Evolutionary conservation across 2,329 filamentous ascomycete species (phyloP), one percentile per base, ranked within the genome.

Genomic region (Diaporthe sp.): DNA sequence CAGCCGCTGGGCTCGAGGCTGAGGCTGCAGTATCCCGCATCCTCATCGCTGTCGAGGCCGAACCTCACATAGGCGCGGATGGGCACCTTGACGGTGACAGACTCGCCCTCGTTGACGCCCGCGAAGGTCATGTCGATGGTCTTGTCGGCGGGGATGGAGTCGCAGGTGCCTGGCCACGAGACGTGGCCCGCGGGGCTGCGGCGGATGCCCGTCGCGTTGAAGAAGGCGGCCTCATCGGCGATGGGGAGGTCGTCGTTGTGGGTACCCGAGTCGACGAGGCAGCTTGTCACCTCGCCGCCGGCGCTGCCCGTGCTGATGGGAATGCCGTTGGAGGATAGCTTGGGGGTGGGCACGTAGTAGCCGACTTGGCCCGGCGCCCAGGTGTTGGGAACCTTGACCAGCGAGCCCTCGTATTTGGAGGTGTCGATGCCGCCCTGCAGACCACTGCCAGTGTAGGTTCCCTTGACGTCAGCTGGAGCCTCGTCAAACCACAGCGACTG

Each of bases 401-500:
- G 76, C 0, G 78, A 75, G 12, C 82, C 82, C 2, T 76, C 76
- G 76, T 79, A 83, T 75, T 84, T 84, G 45, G 79, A 80, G 3
- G 74, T 77, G 67, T 82, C 81, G 66, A 83, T 78, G n/a, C 79
- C 82, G 58, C 82, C 82, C 73, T 83, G 80, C 6, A 84, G 76
- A 3, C 78, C 78, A 28, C 79, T 80, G 61, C 82, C 82, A 0
- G 77, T 79, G 68, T 78, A 80, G 15, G 79, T 79, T 40, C 77
- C 79, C 19, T 75, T 61, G 22, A 76, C 60, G 42, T 77, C 77
- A 4, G 72, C 73, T 9, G 79, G 78, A 13, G 78, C 76, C 67
- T 79, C 76, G 71, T 83, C 81, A 75, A 83, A 82, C 82, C 82
- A 84, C 78, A 83, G 80, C 7, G 76, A 76, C 77, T 81, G 78